Evolutionary conservation across 495 filamentous ascomycete species (phyloP).

Genomic region (Cercophora sp.): DNA sequence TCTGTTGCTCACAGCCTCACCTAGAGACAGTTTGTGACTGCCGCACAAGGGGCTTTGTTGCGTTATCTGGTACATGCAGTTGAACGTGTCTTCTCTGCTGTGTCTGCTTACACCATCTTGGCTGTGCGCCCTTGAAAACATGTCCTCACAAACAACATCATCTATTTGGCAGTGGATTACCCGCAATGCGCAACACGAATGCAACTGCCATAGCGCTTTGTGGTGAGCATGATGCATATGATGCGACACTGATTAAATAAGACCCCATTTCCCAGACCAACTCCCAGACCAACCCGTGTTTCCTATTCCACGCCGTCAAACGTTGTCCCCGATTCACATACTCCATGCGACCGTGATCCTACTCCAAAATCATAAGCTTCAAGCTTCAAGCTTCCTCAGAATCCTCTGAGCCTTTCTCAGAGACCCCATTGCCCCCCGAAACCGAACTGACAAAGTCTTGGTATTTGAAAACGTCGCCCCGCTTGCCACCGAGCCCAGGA

Average conservation of each 20-base stretch:
- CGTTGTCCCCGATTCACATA: too few species aligned
- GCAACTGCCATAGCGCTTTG: conserved; percentile 8
- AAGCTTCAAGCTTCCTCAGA: conserved; percentile 19
- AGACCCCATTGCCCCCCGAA: conserved; percentile 39
- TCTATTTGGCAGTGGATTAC: too few species aligned
- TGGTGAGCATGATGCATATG: not conserved
- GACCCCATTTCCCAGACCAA: not conserved
- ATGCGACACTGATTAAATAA: conserved; percentile 6
- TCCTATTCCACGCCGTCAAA: not conserved
- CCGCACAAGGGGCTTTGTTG: too few species aligned
- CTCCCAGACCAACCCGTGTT: not conserved
- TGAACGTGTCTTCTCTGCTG: too few species aligned
- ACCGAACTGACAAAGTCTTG: conserved; percentile 70
- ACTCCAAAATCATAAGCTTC: too few species aligned
- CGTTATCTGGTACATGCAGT: too few species aligned
- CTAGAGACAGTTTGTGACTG: too few species aligned
- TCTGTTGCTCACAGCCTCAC: too few species aligned
- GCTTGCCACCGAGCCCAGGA: conserved; percentile 42
- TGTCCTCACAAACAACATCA: too few species aligned
- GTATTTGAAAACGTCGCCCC: conserved; percentile 75
- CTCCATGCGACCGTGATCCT: too few species aligned
- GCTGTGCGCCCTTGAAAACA: too few species aligned
- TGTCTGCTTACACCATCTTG: too few species aligned
- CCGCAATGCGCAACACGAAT: not conserved
- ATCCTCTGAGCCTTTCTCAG: conserved; percentile 33